Conservation (phyloP, 2,329 filamentous ascomycete genomes). For the Monosporascus sp. region DNA sequence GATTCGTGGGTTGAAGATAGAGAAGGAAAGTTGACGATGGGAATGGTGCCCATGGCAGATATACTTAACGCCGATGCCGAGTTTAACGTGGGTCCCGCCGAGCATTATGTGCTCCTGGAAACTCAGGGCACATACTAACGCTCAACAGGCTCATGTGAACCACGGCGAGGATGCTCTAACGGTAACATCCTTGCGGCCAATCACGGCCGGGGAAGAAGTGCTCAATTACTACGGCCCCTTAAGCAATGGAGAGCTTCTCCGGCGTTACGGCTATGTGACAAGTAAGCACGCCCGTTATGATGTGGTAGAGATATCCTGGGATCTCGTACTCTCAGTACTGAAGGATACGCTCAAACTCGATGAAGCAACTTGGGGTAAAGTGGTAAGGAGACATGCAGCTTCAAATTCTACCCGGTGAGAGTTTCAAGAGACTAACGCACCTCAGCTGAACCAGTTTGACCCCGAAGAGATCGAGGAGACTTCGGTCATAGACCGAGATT, state of each 20-base stretch:
- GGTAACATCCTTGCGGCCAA: constrained; percentile 65
- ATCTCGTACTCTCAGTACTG: constrained; percentile 45
- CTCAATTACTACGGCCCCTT: constrained; percentile 87
- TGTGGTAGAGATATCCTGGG: constrained; percentile 71
- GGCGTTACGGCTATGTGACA: constrained; percentile 85
- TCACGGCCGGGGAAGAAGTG: constrained; percentile 68
- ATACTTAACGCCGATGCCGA: constrained; percentile 84
- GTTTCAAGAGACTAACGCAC: background rate
- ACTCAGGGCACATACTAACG: constrained; percentile 2
- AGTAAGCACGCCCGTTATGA: constrained; percentile 71
- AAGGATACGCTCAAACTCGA: constrained; percentile 32
- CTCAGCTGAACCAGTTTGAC: constrained; percentile 42
- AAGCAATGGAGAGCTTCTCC: constrained; percentile 73
- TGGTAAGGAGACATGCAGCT: constrained; percentile 28
- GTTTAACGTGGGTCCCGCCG: constrained; percentile 59
- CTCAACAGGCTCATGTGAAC: constrained; percentile 45
- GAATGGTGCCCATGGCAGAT: constrained; percentile 88
- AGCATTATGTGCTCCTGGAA: background rate
- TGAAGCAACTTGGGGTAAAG: constrained; percentile 33
- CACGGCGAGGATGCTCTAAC: constrained; percentile 52
- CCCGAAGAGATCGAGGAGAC: constrained; percentile 67
- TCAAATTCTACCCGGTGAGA: too few relatives aligned
- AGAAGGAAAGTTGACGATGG: constrained; percentile 57
- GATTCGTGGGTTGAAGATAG: constrained; percentile 63
- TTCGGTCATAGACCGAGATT: constrained; percentile 60